A percentile compares a stretch with the other conserved stretches of the same genome.
These are phyloP conservation scores for Diddensiella caesifluorescens DNA, from an alignment of 805 yeast species.

Conservation along the genomic window DNA sequence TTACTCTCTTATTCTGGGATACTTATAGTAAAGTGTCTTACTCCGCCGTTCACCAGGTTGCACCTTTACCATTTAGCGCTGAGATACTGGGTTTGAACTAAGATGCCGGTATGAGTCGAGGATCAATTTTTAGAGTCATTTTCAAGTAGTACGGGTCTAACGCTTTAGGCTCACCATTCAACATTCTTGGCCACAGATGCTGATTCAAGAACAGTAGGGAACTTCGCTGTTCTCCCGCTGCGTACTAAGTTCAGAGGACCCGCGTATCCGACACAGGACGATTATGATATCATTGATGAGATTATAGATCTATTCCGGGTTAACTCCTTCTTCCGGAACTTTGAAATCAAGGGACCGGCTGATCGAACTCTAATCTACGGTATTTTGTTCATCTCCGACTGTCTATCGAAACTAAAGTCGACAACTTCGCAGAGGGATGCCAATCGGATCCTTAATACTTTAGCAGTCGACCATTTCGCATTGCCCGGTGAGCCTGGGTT, in stretches of 20 bases:
- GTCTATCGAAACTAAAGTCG: slow-evolving; percentile 57
- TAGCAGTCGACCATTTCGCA: slow-evolving; percentile 80
- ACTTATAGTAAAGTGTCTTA: too few relatives aligned
- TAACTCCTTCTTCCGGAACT: slow-evolving; percentile 92
- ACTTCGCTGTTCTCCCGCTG: slow-evolving; percentile 78
- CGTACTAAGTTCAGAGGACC: slow-evolving; percentile 87
- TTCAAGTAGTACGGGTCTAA: too few relatives aligned
- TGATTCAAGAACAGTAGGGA: slow-evolving; percentile 47
- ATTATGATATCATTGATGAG: slow-evolving; percentile 91
- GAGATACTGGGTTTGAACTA: too few relatives aligned
- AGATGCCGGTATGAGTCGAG: slow-evolving; percentile 6
- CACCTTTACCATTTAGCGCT: too few relatives aligned
- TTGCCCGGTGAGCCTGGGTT: slow-evolving; percentile 95
- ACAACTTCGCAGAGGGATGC: slow-evolving; percentile 42
- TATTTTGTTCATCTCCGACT: slow-evolving; percentile 80
- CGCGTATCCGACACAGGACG: slow-evolving; percentile 65
- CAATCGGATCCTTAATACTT: slow-evolving; percentile 57
- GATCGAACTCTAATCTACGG: slow-evolving; percentile 93
- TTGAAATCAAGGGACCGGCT: slow-evolving; percentile 92
- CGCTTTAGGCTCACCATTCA: slow-evolving; percentile 33
- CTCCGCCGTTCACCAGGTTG: too few relatives aligned
- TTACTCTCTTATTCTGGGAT: too few relatives aligned
- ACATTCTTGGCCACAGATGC: slow-evolving; percentile 30
- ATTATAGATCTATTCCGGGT: slow-evolving; percentile 87
- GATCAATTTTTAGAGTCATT: too few relatives aligned